Base-by-base conservation (phyloP, 2,329 filamentous ascomycete species). In the Cytospora piceicola region DNA sequence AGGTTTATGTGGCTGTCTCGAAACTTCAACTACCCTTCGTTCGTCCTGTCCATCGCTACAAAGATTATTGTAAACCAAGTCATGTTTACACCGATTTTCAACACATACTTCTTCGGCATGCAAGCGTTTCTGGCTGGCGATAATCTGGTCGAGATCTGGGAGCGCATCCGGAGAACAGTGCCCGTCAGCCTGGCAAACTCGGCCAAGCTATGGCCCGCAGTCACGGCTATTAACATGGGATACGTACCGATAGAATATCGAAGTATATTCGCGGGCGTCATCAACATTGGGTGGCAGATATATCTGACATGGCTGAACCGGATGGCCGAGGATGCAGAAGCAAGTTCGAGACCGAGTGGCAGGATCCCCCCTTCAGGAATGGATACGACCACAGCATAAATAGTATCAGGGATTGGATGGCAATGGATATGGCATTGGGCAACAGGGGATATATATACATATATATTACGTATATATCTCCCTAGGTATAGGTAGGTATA, bases 231-330 rank as follows among this genome's bases (percentile, higher is more conserved):
- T 74, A 94, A 85, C 76, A 96, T 97, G 73, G 88, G 90, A n/a
- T 95, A 92, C 72, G 81, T 97, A 5, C 87, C 89, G 30, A 81
- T 93, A 57, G 88, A 94, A 73, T 94, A 92, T 77, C 83, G 94
- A 59, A 91, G 88, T 71, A 84, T 96, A 20, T 95, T 97, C 71
- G 87, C 90, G 0, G 92, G 91, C 1, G 79, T 90, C 8, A 85
- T 96, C 69, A 92, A 92, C 1, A 90, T 97, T 60, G 91, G 91
- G 0, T 97, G 94, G 94, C 94, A 97, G 83, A 93, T 92, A 0
- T 97, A 97, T 81, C 74, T 97, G 71, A 92, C 89, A 71, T 91
- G 88, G 76, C 77, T 96, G 73, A 96, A 96, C 72, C 84, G 90
- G 72, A 81, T 81, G 68, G 92, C 91, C 1, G 92, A 93, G 75